Base-by-base conservation (phyloP, 2,329 filamentous ascomycete genomes). In the Pseudogymnoascus sp. region DNA sequence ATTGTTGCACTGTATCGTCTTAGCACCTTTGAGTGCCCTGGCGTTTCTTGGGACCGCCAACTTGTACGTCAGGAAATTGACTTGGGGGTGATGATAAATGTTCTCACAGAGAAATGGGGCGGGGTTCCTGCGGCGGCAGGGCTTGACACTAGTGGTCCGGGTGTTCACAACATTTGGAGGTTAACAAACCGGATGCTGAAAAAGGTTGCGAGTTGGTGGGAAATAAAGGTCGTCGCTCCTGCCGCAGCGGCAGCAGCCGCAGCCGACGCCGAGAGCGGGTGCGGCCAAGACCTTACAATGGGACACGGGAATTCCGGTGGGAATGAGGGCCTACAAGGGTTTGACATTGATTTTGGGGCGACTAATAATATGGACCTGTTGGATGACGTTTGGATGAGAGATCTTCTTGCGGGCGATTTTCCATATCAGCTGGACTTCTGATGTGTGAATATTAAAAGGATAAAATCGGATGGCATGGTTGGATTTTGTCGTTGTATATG, bases 381-480 rank as follows among this genome's bases (percentile, higher is more conserved):
- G 48, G 48, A 55, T 9, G 48, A 55, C 27, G 29, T 55, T 18
- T 55, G 48, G 48, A 55, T 55, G 48, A 55, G 48, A 55, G 48
- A 55, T 55, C 48, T 55, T 55, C 48, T 55, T 33, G 48, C 48
- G 9, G 48, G 48, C n/a, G 48, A 55, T 33, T 55, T 55, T 55
- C 48, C 27, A 33, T 55, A 55, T 55, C 48, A 55, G 27, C 48
- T 55, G 29, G 48, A 55, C 29, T 55, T 55, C n/a, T 55, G 7
- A 55, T 33, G n/a, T 31, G 8, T 8, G 8, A 15, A 18, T 31
- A 15, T 6, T 5, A 9, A 15, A 52, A 29, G n/a, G 13, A 31
- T 48, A 15, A 52, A 52, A 31, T 4, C n/a, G 27, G 45, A 10
- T 52, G 27, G 27, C 15, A 52, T 15, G n/a, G 45, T 31, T 52